A percentile compares a stretch with the other conserved stretches of the same genome.
phyloP scores from a whole-genome alignment of 495 filamentous ascomycete species.

The Aspergillus steynii region DNA sequence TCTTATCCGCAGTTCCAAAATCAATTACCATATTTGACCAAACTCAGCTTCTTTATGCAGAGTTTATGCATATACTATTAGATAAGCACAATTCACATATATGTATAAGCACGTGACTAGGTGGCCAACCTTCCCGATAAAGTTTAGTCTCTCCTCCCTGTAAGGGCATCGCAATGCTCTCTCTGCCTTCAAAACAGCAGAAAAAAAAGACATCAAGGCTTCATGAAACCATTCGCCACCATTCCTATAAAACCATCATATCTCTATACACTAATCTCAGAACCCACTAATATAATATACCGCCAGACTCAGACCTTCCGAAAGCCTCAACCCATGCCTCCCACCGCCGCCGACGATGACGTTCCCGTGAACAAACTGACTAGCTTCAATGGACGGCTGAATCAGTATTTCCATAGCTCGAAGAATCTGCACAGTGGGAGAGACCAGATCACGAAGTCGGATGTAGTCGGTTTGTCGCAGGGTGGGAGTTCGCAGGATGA shows the following conservation, averaged over 20 bases:
- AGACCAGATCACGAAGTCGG: neutral
- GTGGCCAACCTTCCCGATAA: neutral
- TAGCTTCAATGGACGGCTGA: constrained; percentile 58
- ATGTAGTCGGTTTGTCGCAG: neutral
- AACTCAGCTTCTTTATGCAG: too few relatives aligned
- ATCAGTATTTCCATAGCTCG: constrained; percentile 38
- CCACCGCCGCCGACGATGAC: constrained; percentile 18
- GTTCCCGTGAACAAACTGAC: constrained; percentile 39
- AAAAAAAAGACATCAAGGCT: neutral
- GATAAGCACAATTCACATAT: neutral
- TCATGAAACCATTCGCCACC: neutral
- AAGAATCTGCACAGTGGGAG: constrained; percentile 4
- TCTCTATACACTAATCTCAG: neutral
- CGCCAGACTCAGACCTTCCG: neutral
- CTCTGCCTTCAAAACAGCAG: neutral
- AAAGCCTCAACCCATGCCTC: neutral
- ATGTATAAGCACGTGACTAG: neutral
- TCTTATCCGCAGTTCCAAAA: neutral
- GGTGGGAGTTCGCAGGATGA: neutral
- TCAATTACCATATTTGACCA: neutral
- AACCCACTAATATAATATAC: neutral
- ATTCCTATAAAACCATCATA: neutral
- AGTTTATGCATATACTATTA: neutral
- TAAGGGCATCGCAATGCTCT: neutral
- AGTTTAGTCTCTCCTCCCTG: neutral